These are phyloP conservation scores for Entophlyctis luteolus DNA, from an alignment of 192 early-diverging fungal genomes.

Conservation along the genomic window DNA sequence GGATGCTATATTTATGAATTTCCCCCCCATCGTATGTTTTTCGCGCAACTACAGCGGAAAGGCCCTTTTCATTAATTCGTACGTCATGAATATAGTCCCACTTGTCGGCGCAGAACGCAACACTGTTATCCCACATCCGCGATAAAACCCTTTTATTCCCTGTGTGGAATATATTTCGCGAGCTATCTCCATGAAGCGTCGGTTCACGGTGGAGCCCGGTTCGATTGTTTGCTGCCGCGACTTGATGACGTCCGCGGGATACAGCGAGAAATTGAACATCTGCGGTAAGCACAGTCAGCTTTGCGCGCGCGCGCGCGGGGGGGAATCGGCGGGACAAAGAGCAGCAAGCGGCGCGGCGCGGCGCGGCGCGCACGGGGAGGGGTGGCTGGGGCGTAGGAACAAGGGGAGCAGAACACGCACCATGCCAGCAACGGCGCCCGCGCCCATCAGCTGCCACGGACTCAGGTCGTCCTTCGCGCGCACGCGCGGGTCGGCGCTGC, in stretches of 20 bases:
- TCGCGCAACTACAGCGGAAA: conserved; percentile 18
- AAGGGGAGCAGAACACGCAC: conserved; percentile 60
- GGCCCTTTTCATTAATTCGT: conserved; percentile 44
- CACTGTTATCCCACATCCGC: conserved; percentile 90
- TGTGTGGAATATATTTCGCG: conserved; percentile 67
- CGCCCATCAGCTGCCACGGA: conserved; percentile 70
- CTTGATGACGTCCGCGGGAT: conserved; percentile 93
- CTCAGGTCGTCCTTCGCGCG: conserved; percentile 69
- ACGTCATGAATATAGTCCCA: conserved; percentile 94
- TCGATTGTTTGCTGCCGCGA: conserved; percentile 80
- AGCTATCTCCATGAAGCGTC: conserved; percentile 63
- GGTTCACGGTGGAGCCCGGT: background rate
- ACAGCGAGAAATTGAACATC: conserved; percentile 55
- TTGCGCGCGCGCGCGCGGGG: background rate
- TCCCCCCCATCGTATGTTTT: no score
- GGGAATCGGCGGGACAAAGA: no score
- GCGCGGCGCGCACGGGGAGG: no score
- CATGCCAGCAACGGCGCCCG: conserved; percentile 89
- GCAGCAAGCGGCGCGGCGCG: no score
- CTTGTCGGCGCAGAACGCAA: conserved; percentile 85
- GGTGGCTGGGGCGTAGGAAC: background rate
- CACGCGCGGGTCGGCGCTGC: conserved; percentile 8
- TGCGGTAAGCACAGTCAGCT: no score
- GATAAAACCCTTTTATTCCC: conserved; percentile 83
- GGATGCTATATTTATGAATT: no score